Conservation (phyloP, 495 filamentous ascomycete genomes). For the Neurospora discreta region DNA sequence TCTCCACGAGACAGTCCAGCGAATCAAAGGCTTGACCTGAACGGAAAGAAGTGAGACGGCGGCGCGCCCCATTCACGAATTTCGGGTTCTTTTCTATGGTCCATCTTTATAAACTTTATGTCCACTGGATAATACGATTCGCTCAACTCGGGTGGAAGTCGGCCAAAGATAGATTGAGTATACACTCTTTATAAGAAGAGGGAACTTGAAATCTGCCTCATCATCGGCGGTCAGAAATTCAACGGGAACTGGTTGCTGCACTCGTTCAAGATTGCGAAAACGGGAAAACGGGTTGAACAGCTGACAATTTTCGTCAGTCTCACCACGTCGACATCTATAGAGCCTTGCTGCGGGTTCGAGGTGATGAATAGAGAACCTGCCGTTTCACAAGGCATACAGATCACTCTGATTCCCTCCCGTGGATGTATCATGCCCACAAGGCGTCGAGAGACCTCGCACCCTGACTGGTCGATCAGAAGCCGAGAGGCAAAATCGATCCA, state of each 20-base stretch:
- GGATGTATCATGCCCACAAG: not conserved
- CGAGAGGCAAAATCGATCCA: not conserved
- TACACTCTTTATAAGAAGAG: not conserved
- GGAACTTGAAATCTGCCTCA: not conserved
- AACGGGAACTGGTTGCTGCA: not conserved
- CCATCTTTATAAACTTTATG: not conserved
- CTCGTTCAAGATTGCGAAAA: not conserved
- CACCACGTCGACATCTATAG: not conserved
- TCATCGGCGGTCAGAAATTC: not conserved
- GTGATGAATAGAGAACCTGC: not conserved
- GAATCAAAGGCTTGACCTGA: not conserved
- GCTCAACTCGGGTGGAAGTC: not conserved
- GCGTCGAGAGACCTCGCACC: not conserved
- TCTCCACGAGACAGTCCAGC: not conserved
- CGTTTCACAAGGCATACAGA: not conserved
- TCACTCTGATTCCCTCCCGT: not conserved
- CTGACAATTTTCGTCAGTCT: not conserved
- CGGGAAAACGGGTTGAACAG: not conserved
- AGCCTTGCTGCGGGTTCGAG: not conserved
- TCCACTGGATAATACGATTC: not conserved
- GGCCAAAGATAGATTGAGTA: not conserved
- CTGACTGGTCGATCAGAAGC: not conserved
- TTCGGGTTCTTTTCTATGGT: not conserved
- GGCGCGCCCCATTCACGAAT: not conserved
- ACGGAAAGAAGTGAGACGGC: not conserved